Evolutionary conservation across 768 basidiomycete species (phyloP), one percentile per base, ranked within the genome.

Genomic region (Leccinum pellstonianum): DNA sequence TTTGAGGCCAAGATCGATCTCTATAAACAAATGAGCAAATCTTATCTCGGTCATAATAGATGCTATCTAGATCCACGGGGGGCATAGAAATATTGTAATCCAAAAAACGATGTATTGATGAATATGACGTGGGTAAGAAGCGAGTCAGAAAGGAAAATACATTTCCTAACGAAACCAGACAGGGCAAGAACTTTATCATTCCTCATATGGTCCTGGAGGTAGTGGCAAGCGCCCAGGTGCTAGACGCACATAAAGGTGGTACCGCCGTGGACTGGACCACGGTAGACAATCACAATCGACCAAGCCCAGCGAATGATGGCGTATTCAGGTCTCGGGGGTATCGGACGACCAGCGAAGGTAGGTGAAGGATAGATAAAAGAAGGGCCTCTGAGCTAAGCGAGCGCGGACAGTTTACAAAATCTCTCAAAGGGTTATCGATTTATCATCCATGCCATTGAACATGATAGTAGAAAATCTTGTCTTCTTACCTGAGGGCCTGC

Each of bases 341-440:
- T 46, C 3, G 64, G 64, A 48, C 55, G 64, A 48, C 55, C 49
- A 3, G 73, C 9, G 68, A 66, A 51, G 67, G 64, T 10, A 73
- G 52, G 3, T 68, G 66, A 41, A 70, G 72, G n/a, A 73, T 65
- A 38, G 31, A 73, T 65, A 35, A 75, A 38, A 73, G 56, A 14
- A 60, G 33, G n/a, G 68, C 48, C 7, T 0, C 37, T 25, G 64
- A 61, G 4, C 11, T 4, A 5, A 25, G n/a, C 15, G 52, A 54
- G 19, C 64, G 55, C 25, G 62, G 66, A 21, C 54, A 33, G 1
- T 10, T 29, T 23, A 55, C 43, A 0, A 0, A 17, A 12, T 41
- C 19, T 12, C 10, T n/a, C 10, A 53, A 25, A 23, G 46, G 52
- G 27, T 63, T 25, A 4, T 31, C 29, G 29, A 31, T 31, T 31